These are phyloP conservation scores for Gossypioides kirkii DNA, from an alignment of 345 rosid genomes.

Conservation along the genomic window DNA sequence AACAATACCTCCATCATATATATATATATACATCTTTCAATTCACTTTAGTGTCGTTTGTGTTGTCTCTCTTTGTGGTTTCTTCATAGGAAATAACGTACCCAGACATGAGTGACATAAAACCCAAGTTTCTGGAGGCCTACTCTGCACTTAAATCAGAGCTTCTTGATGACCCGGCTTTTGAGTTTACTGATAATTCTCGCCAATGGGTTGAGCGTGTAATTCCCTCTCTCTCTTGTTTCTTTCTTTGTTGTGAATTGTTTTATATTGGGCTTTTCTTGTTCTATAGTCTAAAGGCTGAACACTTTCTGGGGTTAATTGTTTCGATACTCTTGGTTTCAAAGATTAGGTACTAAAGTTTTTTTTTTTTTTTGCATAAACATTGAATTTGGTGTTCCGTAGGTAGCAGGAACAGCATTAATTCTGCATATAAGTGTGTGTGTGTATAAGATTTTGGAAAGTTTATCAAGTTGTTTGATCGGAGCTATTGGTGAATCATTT, in stretches of 20 bases:
- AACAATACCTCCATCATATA: neutral
- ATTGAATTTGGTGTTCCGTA: neutral
- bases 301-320: neutral
- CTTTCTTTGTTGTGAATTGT: neutral
- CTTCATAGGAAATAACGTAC: neutral
- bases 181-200: slow-evolving; percentile 67
- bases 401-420: neutral
- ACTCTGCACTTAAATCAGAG: slow-evolving; percentile 47
- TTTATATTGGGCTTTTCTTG: neutral
- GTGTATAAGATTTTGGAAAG: neutral
- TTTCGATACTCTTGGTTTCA: neutral
- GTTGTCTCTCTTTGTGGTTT: neutral
- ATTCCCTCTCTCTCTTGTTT: neutral
- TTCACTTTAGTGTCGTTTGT: neutral
- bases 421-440: neutral
- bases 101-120: neutral
- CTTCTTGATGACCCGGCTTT: slow-evolving; percentile 82
- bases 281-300: neutral
- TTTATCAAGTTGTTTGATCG: neutral
- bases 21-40: neutral
- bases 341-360: neutral
- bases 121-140: slow-evolving; percentile 8
- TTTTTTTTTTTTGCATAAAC: neutral
- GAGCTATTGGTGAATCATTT: neutral
- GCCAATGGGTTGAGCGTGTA: slow-evolving; percentile 77